Evolutionary conservation across 208 protist species (phyloP), one percentile per base, ranked within the genome.

Genomic region (Wallacemonas sp.): DNA sequence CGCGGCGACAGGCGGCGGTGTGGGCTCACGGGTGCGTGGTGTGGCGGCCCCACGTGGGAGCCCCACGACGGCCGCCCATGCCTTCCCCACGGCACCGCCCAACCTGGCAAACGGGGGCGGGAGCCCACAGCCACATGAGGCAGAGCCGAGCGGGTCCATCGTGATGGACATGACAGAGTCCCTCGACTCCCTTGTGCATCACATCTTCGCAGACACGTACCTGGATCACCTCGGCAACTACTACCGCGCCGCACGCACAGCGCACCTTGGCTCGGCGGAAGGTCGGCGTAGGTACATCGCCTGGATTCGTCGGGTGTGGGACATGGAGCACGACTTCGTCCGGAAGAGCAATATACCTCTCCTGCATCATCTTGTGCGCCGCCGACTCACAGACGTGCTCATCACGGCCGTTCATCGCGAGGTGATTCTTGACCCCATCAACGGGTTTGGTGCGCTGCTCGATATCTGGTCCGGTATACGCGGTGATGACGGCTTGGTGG

Each of bases 401-500:
- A 60, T 93, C 26, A 62, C 84, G 28, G 77, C 86, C 39, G 68
- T 70, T 12, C 83, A 90, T 53, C 77, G 80, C 42, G 31, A 41
- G 24, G 55, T 93, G 54, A 72, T 93, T 45, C 71, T 90, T 15
- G 82, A 90, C 47, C 28, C 56, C 1, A 51, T 69, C n/a, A 69
- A 70, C 54, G 86, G 86, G 5, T 72, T 90, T 42, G 66, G 68
- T 24, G 71, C 78, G n/a, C 68, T 82, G 70, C 78, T 93, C 24
- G 81, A 88, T 21, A 68, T 68, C 19, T 92, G 79, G 79, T 65
- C 41, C 12, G 70, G 70, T 1, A 46, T 45, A 15, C 27, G 65
- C n/a, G 44, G 42, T 49, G 26, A 68, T 5, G 64, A 65, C n/a
- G 74, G 58, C 17, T 58, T 75, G 0, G 34, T 69, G 30, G 17